Base-by-base conservation (phyloP, 345 rosid genomes). In the Raphanus raphanistrum region DNA sequence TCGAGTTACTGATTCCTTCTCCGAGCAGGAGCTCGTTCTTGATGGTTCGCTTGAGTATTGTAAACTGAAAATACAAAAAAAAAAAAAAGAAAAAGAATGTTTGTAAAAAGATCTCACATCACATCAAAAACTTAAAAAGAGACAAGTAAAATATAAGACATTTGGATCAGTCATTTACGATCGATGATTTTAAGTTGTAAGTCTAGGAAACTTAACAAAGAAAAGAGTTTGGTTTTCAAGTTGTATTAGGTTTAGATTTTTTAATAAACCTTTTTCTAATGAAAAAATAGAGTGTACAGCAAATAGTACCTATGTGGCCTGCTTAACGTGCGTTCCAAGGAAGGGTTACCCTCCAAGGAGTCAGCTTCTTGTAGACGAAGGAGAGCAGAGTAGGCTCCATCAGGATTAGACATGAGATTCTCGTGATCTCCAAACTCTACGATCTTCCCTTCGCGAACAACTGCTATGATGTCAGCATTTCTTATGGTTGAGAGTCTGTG, bases 401-500 rank as follows among this genome's bases (percentile, higher is more conserved):
- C 77, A 0, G 92, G 90, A 65, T 90, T 82, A 0, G 89, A 83
- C 43, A 90, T 85, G 66, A 95, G 96, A 77, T 87, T 92, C 1
- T 95, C 97, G 32, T 95, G 99, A 85, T 90, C 89, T 65, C 98
- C 98, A 3, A 85, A 88, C 84, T 95, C 98, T 29, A 88, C 87
- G 8, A 95, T 90, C 85, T 88, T 87, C 43, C 99, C 98, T 7
- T 70, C 86, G 13, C 86, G 90, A 63, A 91, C 93, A 9, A 95
- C 96, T 12, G 92, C 96, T 48, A 95, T 92, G 6, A 86, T 72
- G 78, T 92, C 99, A 57, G 97, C 99, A 79, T 91, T 92, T 76
- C 97, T 88, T 8, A 92, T 80, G 7, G 99, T 91, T 28, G 99
- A 95, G 43, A 95, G 92, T 78, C 98, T 81, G 68, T 95, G 99